phyloP scores from a whole-genome alignment of 2,329 filamentous ascomycete species.

The Colletotrichum shisoi region DNA sequence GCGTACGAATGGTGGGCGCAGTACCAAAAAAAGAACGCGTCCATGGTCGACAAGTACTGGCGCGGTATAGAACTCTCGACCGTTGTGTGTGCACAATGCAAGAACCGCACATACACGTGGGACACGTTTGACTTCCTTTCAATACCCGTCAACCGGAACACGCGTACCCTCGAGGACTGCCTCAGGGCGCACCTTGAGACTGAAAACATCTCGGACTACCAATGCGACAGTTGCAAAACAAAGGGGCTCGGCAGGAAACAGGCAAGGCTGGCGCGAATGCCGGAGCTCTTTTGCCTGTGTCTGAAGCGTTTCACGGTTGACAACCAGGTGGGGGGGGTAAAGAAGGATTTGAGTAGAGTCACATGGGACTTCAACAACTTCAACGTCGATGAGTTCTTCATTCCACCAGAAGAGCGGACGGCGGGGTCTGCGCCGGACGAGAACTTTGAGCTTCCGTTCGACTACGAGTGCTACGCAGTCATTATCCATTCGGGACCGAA shows the following conservation, averaged over 20 bases:
- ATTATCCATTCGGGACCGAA: conserved; percentile 76
- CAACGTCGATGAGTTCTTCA: conserved; percentile 58
- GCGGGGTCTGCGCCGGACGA: conserved; percentile 43
- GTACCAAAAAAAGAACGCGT: conserved; percentile 73
- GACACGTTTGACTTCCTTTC: conserved; percentile 63
- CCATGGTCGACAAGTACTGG: conserved; percentile 82
- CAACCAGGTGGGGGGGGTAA: conserved; percentile 44
- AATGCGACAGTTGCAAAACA: conserved; percentile 77
- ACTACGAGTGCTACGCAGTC: conserved; percentile 87
- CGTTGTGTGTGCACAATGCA: conserved; percentile 70
- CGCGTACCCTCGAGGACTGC: conserved; percentile 64
- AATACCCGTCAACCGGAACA: conserved; percentile 50
- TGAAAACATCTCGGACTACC: conserved; percentile 72
- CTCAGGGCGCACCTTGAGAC: conserved; percentile 73
- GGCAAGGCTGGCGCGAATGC: conserved; percentile 78
- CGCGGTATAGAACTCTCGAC: conserved; percentile 77
- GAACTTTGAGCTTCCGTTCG: conserved; percentile 64
- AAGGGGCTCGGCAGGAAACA: conserved; percentile 73
- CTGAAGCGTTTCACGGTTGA: conserved; percentile 65
- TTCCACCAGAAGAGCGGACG: conserved; percentile 49
- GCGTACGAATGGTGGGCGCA: conserved; percentile 77
- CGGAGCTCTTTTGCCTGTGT: conserved; percentile 78
- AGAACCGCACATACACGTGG: conserved; percentile 58
- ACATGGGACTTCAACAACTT: conserved; percentile 79
- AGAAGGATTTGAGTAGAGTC: conserved; percentile 75